Evolutionary conservation across 106 monocot species (phyloP), one percentile per base, ranked within the genome.

Genomic region (Cymbidium sinense): DNA sequence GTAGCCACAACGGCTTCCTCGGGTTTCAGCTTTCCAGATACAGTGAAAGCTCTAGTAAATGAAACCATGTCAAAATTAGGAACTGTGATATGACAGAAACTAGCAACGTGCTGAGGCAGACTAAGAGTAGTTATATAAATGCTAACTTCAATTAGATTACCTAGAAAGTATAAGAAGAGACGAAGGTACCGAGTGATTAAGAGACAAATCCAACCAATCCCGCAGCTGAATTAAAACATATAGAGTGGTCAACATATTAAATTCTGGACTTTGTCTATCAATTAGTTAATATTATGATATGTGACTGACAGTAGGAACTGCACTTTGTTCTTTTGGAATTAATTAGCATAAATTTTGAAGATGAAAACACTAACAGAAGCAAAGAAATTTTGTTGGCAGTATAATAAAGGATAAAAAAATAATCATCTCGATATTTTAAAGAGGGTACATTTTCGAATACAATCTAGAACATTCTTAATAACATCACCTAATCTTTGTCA

Each of bases 1-100:
- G 96, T 98, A 23, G 96, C 94, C 34, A 90, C 88, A 85, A 98
- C 91, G 80, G 94, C 96, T 36, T 98, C 96, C 81, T 98, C 96
- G 33, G 96, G 96, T 74, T 84, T 98, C 82, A 94, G 52, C 78
- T 87, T 94, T 78, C 94, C 96, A 84, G 94, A 94, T 35, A 98
- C 87, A 77, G 88, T 88, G 80, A 98, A 98, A 44, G 94, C 82
- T 84, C 96, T 98, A 69, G 50, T 25, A 74, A 55, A 78, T 12
- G 76, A 33, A 1, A 62, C 43, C 25, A 77, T 64, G 76, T 80
- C 31, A 77, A 58, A 77, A n/a, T 47, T 15, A 47, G 13, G 0
- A 75, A 4, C 58, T 23, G 7, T 23, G 23, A n/a, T 58, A 1
- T 58, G 23, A n/a, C n/a, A n/a, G 1, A 8, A 58, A 58, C 20